Evolutionary conservation across 1,284 basidiomycete genomes (phyloP).

Genomic region (Phenoliferia sp.): DNA sequence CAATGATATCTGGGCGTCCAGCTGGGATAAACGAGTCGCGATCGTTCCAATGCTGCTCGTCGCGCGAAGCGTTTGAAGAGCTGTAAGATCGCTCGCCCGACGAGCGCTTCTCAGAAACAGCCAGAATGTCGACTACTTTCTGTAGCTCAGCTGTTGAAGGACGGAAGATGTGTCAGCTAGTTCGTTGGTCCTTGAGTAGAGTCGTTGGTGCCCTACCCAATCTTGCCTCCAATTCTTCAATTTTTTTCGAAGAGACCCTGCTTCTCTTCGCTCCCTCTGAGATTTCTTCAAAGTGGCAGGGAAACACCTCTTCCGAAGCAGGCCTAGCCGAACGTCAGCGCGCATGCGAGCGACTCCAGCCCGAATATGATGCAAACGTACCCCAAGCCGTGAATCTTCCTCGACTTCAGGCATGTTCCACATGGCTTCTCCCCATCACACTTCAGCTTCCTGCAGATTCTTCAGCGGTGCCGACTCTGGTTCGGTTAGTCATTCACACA

Average conservation of each 20-base stretch:
- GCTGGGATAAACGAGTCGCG: too few relatives aligned
- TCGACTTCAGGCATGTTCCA: not conserved
- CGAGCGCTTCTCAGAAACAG: too few relatives aligned
- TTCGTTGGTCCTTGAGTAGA: not conserved
- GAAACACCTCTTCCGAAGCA: not conserved
- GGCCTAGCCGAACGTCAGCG: not conserved
- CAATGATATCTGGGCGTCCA: too few relatives aligned
- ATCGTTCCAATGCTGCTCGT: too few relatives aligned
- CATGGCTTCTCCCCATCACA: not conserved
- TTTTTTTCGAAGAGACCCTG: not conserved
- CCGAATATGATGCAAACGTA: not conserved
- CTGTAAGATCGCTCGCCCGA: too few relatives aligned
- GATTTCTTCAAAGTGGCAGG: not conserved
- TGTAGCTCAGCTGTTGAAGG: not conserved
- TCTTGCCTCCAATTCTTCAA: not conserved
- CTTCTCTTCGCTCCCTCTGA: not conserved
- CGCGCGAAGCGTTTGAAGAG: too few relatives aligned
- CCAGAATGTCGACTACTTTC: too few relatives aligned
- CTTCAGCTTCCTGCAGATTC: not conserved
- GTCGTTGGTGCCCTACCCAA: not conserved
- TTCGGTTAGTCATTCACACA: not conserved
- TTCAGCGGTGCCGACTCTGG: not conserved
- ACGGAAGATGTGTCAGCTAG: not conserved
- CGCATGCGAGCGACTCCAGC: too few relatives aligned
- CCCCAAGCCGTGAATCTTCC: not conserved